phyloP scores from a whole-genome alignment of 305 asterid species.

The Galium porrigens region DNA sequence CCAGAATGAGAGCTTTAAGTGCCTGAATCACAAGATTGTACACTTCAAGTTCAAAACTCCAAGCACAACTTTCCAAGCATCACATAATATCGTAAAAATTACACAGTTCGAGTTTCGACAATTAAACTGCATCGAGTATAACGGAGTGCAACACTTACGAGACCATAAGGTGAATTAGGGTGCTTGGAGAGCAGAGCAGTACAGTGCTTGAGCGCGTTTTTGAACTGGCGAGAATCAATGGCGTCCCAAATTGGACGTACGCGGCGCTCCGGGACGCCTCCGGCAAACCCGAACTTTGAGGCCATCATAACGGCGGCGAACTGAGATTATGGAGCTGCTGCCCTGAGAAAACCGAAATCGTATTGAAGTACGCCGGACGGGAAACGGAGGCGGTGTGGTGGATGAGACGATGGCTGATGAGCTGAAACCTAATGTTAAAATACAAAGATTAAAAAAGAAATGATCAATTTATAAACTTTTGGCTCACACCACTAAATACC shows the following conservation, averaged over 20 bases:
- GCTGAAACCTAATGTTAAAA: neutral
- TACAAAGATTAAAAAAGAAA: too few species aligned
- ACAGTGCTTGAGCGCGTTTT: slow-evolving; percentile 73
- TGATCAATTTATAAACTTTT: too few species aligned
- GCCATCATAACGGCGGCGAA: slow-evolving; percentile 30
- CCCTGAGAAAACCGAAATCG: neutral
- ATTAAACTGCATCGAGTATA: neutral
- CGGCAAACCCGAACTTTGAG: slow-evolving; percentile 82
- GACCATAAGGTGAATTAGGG: slow-evolving; percentile 79
- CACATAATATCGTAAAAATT: too few species aligned
- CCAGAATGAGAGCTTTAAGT: slow-evolving; percentile 71
- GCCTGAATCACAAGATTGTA: slow-evolving; percentile 34
- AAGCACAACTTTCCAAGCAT: neutral
- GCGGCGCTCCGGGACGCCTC: slow-evolving; percentile 90
- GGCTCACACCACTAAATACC: too few species aligned
- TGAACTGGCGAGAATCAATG: slow-evolving; percentile 87
- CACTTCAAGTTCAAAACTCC: neutral
- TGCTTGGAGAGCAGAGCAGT: slow-evolving; percentile 55
- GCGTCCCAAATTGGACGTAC: slow-evolving; percentile 95
- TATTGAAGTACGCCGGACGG: neutral
- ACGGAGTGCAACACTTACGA: slow-evolving; percentile 36
- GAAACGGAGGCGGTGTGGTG: neutral
- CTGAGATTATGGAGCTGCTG: neutral
- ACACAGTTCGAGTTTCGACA: neutral
- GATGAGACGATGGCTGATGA: neutral